Percentiles rank a stretch among this genome's conserved stretches.
phyloP scores from a whole-genome alignment of 257 asterid species.

The Salvia hispanica region DNA sequence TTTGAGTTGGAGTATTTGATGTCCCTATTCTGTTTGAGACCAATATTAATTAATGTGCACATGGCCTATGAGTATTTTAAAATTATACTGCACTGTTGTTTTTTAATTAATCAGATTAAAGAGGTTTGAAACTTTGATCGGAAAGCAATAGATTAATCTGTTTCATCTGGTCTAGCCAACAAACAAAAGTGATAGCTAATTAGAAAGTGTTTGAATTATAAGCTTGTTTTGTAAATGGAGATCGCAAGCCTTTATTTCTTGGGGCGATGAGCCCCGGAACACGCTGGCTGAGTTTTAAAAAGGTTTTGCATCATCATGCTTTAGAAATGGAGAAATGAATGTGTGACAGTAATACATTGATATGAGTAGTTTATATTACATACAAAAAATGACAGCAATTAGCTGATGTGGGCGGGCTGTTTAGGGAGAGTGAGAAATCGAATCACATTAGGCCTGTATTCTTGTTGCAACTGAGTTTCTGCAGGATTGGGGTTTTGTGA shows the following conservation, averaged over 20 bases:
- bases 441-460: conserved; percentile 2
- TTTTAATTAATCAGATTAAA: neutral
- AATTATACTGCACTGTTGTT: neutral
- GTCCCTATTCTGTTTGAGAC: neutral
- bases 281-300: conserved; percentile 1
- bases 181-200: neutral
- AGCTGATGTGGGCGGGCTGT: neutral
- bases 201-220: conserved; percentile 1
- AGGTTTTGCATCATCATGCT: neutral
- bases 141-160: conserved; percentile 2
- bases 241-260: neutral
- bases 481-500: neutral
- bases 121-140: conserved; percentile 18
- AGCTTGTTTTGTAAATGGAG: conserved; percentile 1
- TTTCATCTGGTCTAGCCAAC: conserved; percentile 3
- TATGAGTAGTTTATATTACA: neutral
- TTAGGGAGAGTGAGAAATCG: neutral
- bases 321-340: neutral
- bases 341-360: neutral
- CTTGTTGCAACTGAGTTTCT: conserved; percentile 17
- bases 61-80: neutral
- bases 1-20: conserved; percentile 15
- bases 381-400: neutral
- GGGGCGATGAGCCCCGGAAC: neutral
- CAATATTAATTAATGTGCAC: neutral